Evolutionary conservation across 2,329 filamentous ascomycete species (phyloP), one percentile per base, ranked within the genome.

Genomic region (Arthrobotrys pseudoclavata): DNA sequence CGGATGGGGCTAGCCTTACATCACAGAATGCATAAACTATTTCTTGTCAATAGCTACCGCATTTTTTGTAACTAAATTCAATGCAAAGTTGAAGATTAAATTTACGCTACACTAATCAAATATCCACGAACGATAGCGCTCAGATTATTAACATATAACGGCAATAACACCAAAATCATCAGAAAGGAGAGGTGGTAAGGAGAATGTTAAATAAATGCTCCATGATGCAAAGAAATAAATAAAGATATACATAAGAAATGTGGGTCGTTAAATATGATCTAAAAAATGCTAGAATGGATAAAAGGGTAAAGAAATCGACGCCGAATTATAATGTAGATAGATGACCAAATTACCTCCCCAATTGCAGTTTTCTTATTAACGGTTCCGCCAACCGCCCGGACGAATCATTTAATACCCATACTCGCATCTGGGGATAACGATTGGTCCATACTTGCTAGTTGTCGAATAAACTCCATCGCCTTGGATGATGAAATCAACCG

Each of bases 401-500:
- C 6, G 9, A 31, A 62, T 22, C 15, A 22, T 24, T 55, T 84
- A 92, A 81, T 89, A 85, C 20, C 92, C 92, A 85, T 90, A 91
- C 83, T 94, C 92, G 79, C 95, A 84, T 84, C 91, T 94, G 45
- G 96, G 96, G 81, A 99, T 90, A 84, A 98, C 94, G 15, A 99
- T 96, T 10, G 96, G 96, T 0, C 96, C 96, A 83, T 97, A 99
- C 86, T 99, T 99, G 80, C 96, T 94, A 57, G 96, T 93, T 80
- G 88, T 87, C 45, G 89, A 91, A 84, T 91, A 95, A 0, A 89
- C 88, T 0, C 92, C 92, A 81, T 97, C 95, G 0, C 92, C 94
- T 84, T 99, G 96, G 22, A 99, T 95, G 84, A 99, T 93, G 83
- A 97, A 99, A 84, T 99, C 96, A 1, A 97, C 92, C 0, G 95